Evolutionary conservation across 768 basidiomycete species (phyloP), one percentile per base, ranked within the genome.

Genomic region (Hygrophorus russula): DNA sequence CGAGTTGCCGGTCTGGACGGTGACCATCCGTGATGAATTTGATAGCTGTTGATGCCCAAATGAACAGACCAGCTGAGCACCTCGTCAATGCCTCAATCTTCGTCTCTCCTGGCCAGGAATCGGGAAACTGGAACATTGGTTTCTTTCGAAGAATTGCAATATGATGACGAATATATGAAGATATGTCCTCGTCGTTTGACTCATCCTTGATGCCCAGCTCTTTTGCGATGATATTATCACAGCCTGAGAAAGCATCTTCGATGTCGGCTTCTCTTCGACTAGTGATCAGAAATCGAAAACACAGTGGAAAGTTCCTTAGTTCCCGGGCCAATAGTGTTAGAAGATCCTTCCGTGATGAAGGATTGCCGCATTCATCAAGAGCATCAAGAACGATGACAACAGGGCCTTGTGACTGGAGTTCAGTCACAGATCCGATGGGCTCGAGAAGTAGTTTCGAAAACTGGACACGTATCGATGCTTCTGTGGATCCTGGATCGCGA

Each of bases 301-400:
- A 29, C 11, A 15, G 3, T 6, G 55, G 52, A 15, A 56, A 30
- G 8, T 46, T 44, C 1, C 30, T 18, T 5, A 45, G 36, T 5
- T 56, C 48, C 3, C 41, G 13, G 4, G 45, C 40, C 10, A 56
- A 39, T 18, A 51, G 17, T 9, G 34, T 19, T 17, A 56, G 12
- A 1, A 56, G 41, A 14, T 12, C 41, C 1, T 39, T 24, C 8
- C 55, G 44, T 17, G 43, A 39, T 2, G 12, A 6, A 4, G n/a
- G n/a, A n/a, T n/a, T n/a, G n/a, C n/a, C n/a, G n/a, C n/a, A n/a
- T n/a, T n/a, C n/a, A n/a, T n/a, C 56, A 6, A 57, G 36, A 13
- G 53, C 56, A 48, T 57, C 56, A 12, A 57, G 19, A 18, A 57
- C 47, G 34, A 57, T 46, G 10, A 56, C 31, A 14, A 24, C 13